phyloP scores from a whole-genome alignment of 805 yeast genomes.

The Kazachstania viticola region DNA sequence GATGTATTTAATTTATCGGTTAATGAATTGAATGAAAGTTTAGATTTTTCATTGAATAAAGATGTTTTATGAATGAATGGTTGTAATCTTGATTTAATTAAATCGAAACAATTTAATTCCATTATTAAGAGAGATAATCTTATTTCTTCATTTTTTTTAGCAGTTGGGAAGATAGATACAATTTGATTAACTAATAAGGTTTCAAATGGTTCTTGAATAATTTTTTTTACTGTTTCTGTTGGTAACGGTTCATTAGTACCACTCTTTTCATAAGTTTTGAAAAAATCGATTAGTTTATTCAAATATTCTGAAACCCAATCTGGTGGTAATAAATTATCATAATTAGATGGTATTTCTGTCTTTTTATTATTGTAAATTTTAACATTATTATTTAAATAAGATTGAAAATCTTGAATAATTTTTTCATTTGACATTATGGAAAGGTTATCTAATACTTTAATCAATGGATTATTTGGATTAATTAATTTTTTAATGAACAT shows the following conservation, averaged over 20 bases:
- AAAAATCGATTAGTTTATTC: constrained; percentile 36
- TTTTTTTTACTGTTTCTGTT: constrained; percentile 27
- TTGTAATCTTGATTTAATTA: constrained; percentile 40
- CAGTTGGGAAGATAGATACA: constrained; percentile 19
- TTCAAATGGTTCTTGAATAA: constrained; percentile 33
- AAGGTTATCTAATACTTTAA: constrained; percentile 12
- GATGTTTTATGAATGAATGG: constrained; percentile 29
- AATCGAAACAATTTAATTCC: constrained; percentile 49
- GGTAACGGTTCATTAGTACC: constrained; percentile 13
- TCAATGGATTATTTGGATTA: constrained; percentile 11
- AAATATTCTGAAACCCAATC: constrained; percentile 67
- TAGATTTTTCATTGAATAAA: constrained; percentile 19
- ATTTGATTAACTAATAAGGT: constrained; percentile 20
- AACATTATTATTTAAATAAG: constrained; percentile 19
- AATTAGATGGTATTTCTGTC: constrained; percentile 1
- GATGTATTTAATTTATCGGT: constrained; percentile 23
- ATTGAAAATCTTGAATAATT: constrained; percentile 10
- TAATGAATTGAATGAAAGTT: constrained; percentile 15
- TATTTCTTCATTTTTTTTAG: constrained; percentile 18
- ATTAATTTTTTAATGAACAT: constrained; percentile 46
- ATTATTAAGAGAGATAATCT: constrained; percentile 29
- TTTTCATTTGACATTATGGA: constrained; percentile 12
- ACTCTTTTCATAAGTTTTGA: constrained; percentile 40
- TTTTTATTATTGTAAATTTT: constrained; percentile 4
- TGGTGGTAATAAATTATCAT: constrained; percentile 62